A percentile compares a stretch with the other conserved stretches of the same genome.
phyloP scores from a whole-genome alignment of 257 asterid genomes.

The Solanum bukasovii region DNA sequence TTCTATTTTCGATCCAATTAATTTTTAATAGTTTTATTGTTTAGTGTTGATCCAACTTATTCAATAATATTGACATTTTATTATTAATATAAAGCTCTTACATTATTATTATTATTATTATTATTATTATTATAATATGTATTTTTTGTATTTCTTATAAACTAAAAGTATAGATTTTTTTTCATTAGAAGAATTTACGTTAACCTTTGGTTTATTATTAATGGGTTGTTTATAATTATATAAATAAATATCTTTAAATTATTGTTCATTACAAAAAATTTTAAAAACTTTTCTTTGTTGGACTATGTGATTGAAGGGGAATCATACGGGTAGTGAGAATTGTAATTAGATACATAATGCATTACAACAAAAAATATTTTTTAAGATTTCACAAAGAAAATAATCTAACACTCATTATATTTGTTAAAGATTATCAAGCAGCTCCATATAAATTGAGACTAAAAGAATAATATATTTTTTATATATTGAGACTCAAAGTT shows the following conservation, averaged over 20 bases:
- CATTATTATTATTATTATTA: no score
- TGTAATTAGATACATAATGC: neutral
- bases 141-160: neutral
- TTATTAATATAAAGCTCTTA: no score
- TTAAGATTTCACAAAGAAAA: neutral
- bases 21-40: no score
- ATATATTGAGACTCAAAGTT: no score
- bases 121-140: no score
- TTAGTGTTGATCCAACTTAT: no score
- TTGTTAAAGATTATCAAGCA: neutral
- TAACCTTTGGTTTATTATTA: neutral
- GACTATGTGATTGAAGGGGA: neutral
- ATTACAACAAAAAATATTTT: no score
- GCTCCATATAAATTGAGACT: no score
- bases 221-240: neutral
- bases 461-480: no score
- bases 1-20: no score
- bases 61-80: no score
- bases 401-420: neutral
- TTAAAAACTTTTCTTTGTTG: neutral
- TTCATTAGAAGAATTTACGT: neutral
- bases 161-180: neutral
- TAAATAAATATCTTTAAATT: neutral
- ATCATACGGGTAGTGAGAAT: neutral
- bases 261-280: neutral